Percentiles rank a stretch among this genome's conserved stretches.
These are phyloP conservation scores for Asterochloris sp. DNA, from an alignment of 139 green algal species.

Conservation along the genomic window DNA sequence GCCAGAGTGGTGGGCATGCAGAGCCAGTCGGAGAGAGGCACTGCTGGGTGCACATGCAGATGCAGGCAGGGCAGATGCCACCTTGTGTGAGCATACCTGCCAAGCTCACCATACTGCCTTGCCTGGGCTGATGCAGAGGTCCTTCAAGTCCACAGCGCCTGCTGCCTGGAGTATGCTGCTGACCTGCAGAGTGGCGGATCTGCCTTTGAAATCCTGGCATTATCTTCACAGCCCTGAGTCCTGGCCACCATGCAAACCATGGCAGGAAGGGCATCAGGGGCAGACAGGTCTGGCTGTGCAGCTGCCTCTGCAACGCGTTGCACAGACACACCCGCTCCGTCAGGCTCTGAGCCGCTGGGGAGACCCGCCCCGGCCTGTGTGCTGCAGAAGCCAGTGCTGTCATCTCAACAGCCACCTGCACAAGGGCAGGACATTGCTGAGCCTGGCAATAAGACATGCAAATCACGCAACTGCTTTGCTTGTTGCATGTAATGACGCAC, in stretches of 20 bases:
- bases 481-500: too few relatives aligned
- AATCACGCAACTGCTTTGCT: too few relatives aligned
- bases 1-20: too few relatives aligned
- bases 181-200: slow-evolving; percentile 3
- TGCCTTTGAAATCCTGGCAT: not conserved
- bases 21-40: too few relatives aligned
- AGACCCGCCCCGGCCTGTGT: slow-evolving; percentile 24
- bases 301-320: too few relatives aligned
- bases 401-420: slow-evolving; percentile 49
- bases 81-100: too few relatives aligned
- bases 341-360: slow-evolving; percentile 32
- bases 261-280: too few relatives aligned
- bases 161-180: not conserved
- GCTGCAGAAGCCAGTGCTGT: slow-evolving; percentile 54
- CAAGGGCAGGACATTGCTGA: not conserved
- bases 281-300: too few relatives aligned
- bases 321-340: slow-evolving; percentile 40
- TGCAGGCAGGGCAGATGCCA: too few relatives aligned
- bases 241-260: too few relatives aligned
- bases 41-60: too few relatives aligned
- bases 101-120: slow-evolving; percentile 46
- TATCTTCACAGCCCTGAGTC: too few relatives aligned
- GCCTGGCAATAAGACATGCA: not conserved
- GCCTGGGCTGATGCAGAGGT: slow-evolving; percentile 66
- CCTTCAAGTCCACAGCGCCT: slow-evolving; percentile 31